Evolutionary conservation across 495 filamentous ascomycete genomes (phyloP).

Genomic region (Aeminium ludgeri): DNA sequence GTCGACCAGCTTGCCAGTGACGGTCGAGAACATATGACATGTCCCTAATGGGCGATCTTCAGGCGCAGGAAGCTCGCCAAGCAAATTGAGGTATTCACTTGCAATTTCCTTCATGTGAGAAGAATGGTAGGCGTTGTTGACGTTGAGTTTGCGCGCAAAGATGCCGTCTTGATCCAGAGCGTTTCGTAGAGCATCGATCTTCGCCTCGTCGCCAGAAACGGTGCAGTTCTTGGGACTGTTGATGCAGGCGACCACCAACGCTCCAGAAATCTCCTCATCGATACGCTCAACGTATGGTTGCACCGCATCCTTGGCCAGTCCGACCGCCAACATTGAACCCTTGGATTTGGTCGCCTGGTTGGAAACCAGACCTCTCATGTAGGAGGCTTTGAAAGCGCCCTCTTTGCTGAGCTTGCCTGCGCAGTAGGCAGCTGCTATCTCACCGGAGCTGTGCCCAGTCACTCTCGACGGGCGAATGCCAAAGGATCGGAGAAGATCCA

Average conservation of each 20-base stretch:
- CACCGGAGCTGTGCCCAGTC: constrained; percentile 44
- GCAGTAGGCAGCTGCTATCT: constrained; percentile 49
- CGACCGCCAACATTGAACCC: constrained; percentile 18
- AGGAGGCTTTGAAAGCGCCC: constrained; percentile 30
- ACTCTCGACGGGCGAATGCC: constrained; percentile 26
- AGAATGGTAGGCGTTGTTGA: constrained; percentile 30
- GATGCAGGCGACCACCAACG: constrained; percentile 16
- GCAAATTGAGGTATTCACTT: not conserved
- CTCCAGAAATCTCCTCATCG: constrained; percentile 5
- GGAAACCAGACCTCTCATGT: constrained; percentile 3
- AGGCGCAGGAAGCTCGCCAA: not conserved
- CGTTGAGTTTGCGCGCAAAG: not conserved
- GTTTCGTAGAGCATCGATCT: constrained; percentile 3
- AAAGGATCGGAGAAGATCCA: constrained; percentile 18
- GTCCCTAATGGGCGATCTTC: too few species aligned
- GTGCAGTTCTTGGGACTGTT: constrained; percentile 24
- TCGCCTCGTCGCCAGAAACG: constrained; percentile 17
- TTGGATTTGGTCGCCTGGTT: too few species aligned
- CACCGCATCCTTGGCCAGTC: not conserved
- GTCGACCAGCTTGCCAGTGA: not conserved
- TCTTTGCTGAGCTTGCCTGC: constrained; percentile 30
- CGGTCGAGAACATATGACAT: not conserved
- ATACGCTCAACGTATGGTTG: not conserved
- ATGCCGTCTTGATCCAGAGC: constrained; percentile 1
- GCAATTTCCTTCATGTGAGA: constrained; percentile 35